Base-by-base conservation (phyloP, 345 rosid genomes). In the Cardamine chenopodiifolia region DNA sequence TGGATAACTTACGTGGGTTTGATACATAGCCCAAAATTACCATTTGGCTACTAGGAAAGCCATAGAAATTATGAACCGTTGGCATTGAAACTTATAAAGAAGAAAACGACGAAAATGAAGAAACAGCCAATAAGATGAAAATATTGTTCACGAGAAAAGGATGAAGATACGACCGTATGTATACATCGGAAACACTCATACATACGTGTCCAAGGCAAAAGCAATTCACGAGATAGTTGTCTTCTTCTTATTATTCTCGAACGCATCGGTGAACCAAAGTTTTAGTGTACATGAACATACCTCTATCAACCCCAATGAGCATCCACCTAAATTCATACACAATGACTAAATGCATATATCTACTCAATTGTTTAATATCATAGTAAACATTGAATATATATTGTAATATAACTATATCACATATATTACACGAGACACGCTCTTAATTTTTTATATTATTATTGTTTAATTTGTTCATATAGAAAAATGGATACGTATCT, bases 171-270 rank as follows among this genome's bases (percentile, higher is more conserved):
- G n/a, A n/a, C n/a, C n/a, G n/a, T n/a, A n/a, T n/a, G n/a, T n/a
- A n/a, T n/a, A n/a, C n/a, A n/a, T 55, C 26, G 44, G 37, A 39
- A 52, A 55, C 14, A 73, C 60, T 57, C 32, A 54, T 50, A 40
- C 35, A 32, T 68, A 61, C 39, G 74, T 61, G 70, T 61, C 55
- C 31, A 68, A 42, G 15, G 20, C 62, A 53, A 42, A 66, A 39
- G 42, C 3, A 3, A n/a, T 54, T 68, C 79, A 68, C 69, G 74
- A 75, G 79, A 75, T 48, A 6, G 15, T 40, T 68, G 57, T 73
- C 37, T 47, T 61, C 79, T 68, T 68, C 37, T 52, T 68, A 39
- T 60, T n/a, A 40, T 52, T 49, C 58, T 61, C 63, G 45, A 3
- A 39, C 44, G 39, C 44, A 58, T 58, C 73, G 74, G 17, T 52